These are phyloP conservation scores for Rhizopogon vinicolor DNA, from an alignment of 768 basidiomycete species.

Conservation along the genomic window DNA sequence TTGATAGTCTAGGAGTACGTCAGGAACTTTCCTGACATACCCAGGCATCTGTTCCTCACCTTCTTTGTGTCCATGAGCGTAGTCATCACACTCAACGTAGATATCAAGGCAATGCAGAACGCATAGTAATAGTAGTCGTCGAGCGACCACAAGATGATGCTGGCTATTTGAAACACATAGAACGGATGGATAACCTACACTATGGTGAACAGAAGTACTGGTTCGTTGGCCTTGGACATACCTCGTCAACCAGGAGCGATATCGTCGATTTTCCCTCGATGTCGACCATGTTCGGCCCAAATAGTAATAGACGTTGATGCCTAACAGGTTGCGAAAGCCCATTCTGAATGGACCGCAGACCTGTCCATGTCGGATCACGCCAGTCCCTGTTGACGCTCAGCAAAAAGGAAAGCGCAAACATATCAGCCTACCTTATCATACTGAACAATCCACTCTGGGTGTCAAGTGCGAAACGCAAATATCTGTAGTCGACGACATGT, in stretches of 20 bases:
- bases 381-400: slow-evolving; percentile 60
- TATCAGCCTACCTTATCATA: slow-evolving; percentile 62
- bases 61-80: slow-evolving; percentile 92
- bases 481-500: slow-evolving; percentile 83
- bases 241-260: slow-evolving; percentile 85
- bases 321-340: slow-evolving; percentile 56
- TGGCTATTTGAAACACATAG: slow-evolving; percentile 97
- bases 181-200: slow-evolving; percentile 89
- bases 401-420: background rate
- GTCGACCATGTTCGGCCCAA: slow-evolving; percentile 85
- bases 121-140: slow-evolving; percentile 98
- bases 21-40: background rate
- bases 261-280: slow-evolving; percentile 82
- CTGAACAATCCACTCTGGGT: slow-evolving; percentile 76
- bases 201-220: slow-evolving; percentile 2
- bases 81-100: slow-evolving; percentile 73
- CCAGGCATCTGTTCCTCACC: slow-evolving; percentile 36
- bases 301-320: slow-evolving; percentile 66
- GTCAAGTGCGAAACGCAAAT: slow-evolving; percentile 87
- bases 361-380: slow-evolving; percentile 77
- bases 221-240: slow-evolving; percentile 27
- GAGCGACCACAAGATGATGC: slow-evolving; percentile 88
- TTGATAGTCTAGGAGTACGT: slow-evolving; percentile 63
- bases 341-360: slow-evolving; percentile 52
- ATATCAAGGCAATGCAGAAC: slow-evolving; percentile 93